Conservation (phyloP, 768 basidiomycete species). For the Boletus speciosus region DNA sequence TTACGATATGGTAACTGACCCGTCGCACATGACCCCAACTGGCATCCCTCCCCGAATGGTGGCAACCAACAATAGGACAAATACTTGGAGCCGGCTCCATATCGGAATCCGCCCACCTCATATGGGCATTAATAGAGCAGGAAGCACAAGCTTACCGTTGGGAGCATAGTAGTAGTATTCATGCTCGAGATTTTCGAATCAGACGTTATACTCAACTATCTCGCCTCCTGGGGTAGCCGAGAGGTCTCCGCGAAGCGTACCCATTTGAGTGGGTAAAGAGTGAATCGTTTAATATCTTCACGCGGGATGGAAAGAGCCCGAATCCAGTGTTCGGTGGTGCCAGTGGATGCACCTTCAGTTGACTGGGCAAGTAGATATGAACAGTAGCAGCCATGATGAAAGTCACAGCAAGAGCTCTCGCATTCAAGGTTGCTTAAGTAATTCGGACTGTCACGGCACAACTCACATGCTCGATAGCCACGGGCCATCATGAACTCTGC, state of each 20-base stretch:
- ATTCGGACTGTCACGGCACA: neutral
- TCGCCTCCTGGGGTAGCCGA: neutral
- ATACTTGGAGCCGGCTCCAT: too few relatives aligned
- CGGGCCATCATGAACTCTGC: constrained; percentile 39
- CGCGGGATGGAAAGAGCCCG: neutral
- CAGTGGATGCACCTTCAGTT: neutral
- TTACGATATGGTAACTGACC: too few relatives aligned
- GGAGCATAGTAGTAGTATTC: neutral
- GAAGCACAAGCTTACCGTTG: neutral
- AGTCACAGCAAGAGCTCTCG: too few relatives aligned
- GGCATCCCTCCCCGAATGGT: too few relatives aligned
- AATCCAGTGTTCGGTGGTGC: neutral
- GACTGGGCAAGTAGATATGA: neutral
- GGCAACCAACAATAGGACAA: too few relatives aligned
- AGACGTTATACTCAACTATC: neutral
- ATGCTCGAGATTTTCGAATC: neutral
- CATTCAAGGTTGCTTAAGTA: too few relatives aligned
- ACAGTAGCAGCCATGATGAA: too few relatives aligned
- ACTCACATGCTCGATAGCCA: neutral
- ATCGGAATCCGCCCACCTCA: too few relatives aligned
- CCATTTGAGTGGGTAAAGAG: neutral
- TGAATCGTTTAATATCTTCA: neutral
- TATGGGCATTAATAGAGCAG: neutral
- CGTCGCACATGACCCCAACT: too few relatives aligned
- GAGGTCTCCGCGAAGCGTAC: neutral